These are phyloP conservation scores for Amanita rimosa DNA, from an alignment of 768 basidiomycete species.

Conservation along the genomic window DNA sequence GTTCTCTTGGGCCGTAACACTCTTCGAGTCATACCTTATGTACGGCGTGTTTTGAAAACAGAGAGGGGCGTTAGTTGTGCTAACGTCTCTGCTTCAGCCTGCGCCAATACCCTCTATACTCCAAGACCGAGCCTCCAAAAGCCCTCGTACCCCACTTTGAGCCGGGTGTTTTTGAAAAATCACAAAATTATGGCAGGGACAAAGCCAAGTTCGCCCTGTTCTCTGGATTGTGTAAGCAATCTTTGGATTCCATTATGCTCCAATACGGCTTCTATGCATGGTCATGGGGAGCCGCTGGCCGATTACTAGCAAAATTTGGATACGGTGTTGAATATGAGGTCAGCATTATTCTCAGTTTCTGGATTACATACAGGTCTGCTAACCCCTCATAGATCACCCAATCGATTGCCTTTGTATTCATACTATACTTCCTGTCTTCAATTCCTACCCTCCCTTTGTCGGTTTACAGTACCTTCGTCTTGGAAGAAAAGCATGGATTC, in stretches of 20 bases:
- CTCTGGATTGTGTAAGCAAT: slow-evolving; percentile 64
- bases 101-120: slow-evolving; percentile 82
- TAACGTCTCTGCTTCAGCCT: slow-evolving; percentile 21
- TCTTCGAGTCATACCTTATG: slow-evolving; percentile 85
- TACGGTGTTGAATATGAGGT: slow-evolving; percentile 71
- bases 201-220: slow-evolving; percentile 78
- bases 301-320: slow-evolving; percentile 37
- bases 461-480: slow-evolving; percentile 82
- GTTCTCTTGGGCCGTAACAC: slow-evolving; percentile 67
- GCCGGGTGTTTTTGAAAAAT: slow-evolving; percentile 69
- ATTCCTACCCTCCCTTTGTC: slow-evolving; percentile 66
- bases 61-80: not conserved
- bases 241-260: slow-evolving; percentile 57
- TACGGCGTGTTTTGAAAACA: slow-evolving; percentile 27
- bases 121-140: slow-evolving; percentile 59
- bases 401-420: slow-evolving; percentile 65
- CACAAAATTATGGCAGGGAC: slow-evolving; percentile 84
- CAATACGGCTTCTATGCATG: slow-evolving; percentile 74
- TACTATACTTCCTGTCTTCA: slow-evolving; percentile 55
- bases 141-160: slow-evolving; percentile 62
- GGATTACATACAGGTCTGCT: not conserved
- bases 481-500: slow-evolving; percentile 94
- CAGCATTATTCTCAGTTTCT: slow-evolving; percentile 12
- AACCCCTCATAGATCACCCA: slow-evolving; percentile 53
- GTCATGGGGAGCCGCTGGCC: slow-evolving; percentile 65